phyloP scores from a whole-genome alignment of 768 basidiomycete genomes.

The Lactarius psammicola region DNA sequence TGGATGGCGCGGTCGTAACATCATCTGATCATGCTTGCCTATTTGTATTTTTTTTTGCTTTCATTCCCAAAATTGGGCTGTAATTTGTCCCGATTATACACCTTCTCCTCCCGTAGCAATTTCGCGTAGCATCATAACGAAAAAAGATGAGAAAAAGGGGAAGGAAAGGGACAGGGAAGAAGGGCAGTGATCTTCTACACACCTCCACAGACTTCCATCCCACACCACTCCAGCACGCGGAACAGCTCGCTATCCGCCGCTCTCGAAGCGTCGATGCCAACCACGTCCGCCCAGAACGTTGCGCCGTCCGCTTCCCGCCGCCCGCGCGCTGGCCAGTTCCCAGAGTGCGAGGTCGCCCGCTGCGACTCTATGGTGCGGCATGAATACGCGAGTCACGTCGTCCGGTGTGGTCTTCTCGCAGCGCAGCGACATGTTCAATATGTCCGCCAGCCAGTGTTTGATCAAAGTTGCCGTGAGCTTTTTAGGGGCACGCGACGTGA shows the following conservation, averaged over 20 bases:
- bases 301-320: slow-evolving; percentile 31
- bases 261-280: slow-evolving; percentile 37
- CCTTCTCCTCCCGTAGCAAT: not conserved
- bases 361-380: slow-evolving; percentile 45
- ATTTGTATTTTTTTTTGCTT: too few species aligned
- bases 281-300: slow-evolving; percentile 36
- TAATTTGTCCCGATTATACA: not conserved
- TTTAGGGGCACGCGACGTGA: too few species aligned
- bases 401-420: too few species aligned
- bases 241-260: slow-evolving; percentile 36
- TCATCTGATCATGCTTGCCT: not conserved
- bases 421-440: too few species aligned
- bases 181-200: not conserved
- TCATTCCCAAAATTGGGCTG: not conserved
- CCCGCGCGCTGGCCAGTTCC: slow-evolving; percentile 31
- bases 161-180: not conserved
- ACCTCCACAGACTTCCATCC: not conserved
- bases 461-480: too few species aligned
- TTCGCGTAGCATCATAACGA: not conserved
- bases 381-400: slow-evolving; percentile 46
- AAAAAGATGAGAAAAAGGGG: too few species aligned
- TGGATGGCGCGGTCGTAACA: not conserved
- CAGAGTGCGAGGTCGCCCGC: slow-evolving; percentile 33
- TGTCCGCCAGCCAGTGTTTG: slow-evolving; percentile 45
- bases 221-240: slow-evolving; percentile 48